Percentiles rank a stretch among this genome's conserved stretches.
These are phyloP conservation scores for Fusarium decemcellulare DNA, from an alignment of 2,329 filamentous ascomycete genomes.

Conservation along the genomic window DNA sequence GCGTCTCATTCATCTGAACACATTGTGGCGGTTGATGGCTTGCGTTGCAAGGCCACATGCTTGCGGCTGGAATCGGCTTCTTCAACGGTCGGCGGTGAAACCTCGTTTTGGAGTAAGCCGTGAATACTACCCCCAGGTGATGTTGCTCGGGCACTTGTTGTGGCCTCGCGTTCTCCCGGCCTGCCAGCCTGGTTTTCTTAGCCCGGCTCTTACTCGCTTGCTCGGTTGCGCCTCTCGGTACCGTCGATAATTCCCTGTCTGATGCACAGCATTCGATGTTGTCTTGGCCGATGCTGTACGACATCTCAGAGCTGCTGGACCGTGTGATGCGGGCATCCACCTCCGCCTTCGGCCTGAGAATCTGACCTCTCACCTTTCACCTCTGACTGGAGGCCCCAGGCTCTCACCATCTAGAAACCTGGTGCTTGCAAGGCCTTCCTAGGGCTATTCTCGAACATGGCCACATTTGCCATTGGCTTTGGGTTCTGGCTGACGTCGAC, in stretches of 20 bases:
- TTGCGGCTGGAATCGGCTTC: constrained; percentile 18
- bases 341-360: constrained; percentile 26
- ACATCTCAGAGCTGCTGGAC: constrained; percentile 11
- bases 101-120: not conserved
- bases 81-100: constrained; percentile 7
- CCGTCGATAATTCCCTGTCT: not conserved
- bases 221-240: not conserved
- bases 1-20: constrained; percentile 4
- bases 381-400: not conserved
- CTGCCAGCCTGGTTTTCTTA: too few relatives aligned
- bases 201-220: not conserved
- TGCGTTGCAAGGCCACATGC: not conserved
- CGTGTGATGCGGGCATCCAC: constrained; percentile 21
- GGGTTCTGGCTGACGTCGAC: constrained; percentile 18
- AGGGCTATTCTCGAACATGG: constrained; percentile 1
- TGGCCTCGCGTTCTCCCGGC: too few relatives aligned
- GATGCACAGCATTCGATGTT: constrained; percentile 15
- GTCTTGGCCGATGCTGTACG: constrained; percentile 17
- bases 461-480: not conserved
- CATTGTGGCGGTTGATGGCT: not conserved
- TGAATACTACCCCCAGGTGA: not conserved
- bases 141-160: not conserved
- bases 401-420: not conserved
- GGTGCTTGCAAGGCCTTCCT: constrained; percentile 12
- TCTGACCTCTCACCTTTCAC: constrained; percentile 17